These are phyloP conservation scores for Diddensiella caesifluorescens DNA, from an alignment of 805 yeast genomes.

Conservation along the genomic window DNA sequence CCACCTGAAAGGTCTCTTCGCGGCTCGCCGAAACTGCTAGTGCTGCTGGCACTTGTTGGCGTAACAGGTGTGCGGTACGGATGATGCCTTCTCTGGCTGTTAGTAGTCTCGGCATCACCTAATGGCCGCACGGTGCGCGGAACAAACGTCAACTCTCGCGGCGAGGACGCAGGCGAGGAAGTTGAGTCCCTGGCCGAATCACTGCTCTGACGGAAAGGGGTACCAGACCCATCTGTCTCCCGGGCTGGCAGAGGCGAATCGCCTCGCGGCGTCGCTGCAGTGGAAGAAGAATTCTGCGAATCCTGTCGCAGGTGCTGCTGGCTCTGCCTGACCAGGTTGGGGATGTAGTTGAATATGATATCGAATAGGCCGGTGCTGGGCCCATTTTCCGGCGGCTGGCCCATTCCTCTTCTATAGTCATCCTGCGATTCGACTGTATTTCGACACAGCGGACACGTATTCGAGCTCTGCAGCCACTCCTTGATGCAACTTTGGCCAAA, in stretches of 20 bases:
- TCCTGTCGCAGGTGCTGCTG: not conserved
- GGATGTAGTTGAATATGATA: slow-evolving; percentile 18
- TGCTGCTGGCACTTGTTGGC: slow-evolving; percentile 1
- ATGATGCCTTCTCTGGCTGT: slow-evolving; percentile 22
- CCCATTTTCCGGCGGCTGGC: slow-evolving; percentile 19
- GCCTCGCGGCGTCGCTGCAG: not conserved
- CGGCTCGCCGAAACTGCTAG: slow-evolving; percentile 3
- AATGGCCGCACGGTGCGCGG: too few relatives aligned
- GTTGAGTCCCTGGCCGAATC: too few relatives aligned
- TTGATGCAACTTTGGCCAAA: slow-evolving; percentile 83
- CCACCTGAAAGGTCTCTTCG: too few relatives aligned
- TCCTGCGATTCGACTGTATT: slow-evolving; percentile 40
- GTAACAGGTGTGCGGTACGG: slow-evolving; percentile 17
- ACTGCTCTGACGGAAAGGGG: not conserved
- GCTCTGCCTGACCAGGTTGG: slow-evolving; percentile 11
- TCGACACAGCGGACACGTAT: slow-evolving; percentile 86
- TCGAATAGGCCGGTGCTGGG: slow-evolving; percentile 15
- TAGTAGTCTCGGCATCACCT: too few relatives aligned
- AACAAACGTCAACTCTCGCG: too few relatives aligned
- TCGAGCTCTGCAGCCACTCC: slow-evolving; percentile 73
- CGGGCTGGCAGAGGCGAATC: too few relatives aligned
- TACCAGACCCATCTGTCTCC: too few relatives aligned
- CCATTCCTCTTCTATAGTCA: slow-evolving; percentile 22
- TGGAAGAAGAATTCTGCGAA: not conserved
- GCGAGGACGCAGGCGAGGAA: too few relatives aligned